These are phyloP conservation scores for Macrophomina pseudophaseolina DNA, from an alignment of 2,329 filamentous ascomycete genomes.

Conservation along the genomic window DNA sequence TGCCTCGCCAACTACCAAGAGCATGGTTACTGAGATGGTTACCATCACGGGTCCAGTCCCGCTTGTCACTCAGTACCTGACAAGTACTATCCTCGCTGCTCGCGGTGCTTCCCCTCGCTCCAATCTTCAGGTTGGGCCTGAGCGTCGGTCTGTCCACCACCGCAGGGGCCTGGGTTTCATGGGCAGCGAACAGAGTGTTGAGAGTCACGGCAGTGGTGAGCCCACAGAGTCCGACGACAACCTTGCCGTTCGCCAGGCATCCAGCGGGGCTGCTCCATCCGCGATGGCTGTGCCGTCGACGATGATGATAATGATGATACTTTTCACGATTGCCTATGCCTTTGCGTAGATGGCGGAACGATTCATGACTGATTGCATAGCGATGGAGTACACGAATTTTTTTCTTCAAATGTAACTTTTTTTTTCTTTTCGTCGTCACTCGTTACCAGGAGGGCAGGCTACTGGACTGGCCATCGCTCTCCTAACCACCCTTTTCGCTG, in stretches of 20 bases:
- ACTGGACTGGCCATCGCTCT: conserved; percentile 20
- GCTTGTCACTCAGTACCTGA: conserved; percentile 7
- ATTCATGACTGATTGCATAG: conserved; percentile 24
- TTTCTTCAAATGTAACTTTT: conserved; percentile 4
- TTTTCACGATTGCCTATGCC: conserved; percentile 21
- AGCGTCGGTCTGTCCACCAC: conserved; percentile 11
- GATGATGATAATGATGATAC: conserved; percentile 11
- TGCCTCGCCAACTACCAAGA: neutral
- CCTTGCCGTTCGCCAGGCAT: neutral
- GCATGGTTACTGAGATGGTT: conserved; percentile 12
- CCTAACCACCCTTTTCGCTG: conserved; percentile 21
- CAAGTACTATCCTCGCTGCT: conserved; percentile 7
- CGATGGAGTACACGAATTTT: conserved; percentile 18
- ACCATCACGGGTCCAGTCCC: conserved; percentile 13
- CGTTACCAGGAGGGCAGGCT: conserved; percentile 6
- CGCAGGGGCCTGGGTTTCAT: neutral
- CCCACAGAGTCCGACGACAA: neutral
- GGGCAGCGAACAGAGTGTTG: neutral
- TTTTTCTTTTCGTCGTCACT: conserved; percentile 18
- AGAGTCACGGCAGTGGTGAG: no score
- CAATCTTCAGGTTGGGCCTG: neutral
- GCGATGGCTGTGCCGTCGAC: conserved; percentile 16
- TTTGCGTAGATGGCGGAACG: conserved; percentile 15
- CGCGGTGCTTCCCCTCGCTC: conserved; percentile 4
- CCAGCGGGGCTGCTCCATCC: conserved; percentile 10